These are phyloP conservation scores for Linnemannia elongata DNA, from an alignment of 192 early-diverging fungal genomes.

Conservation along the genomic window DNA sequence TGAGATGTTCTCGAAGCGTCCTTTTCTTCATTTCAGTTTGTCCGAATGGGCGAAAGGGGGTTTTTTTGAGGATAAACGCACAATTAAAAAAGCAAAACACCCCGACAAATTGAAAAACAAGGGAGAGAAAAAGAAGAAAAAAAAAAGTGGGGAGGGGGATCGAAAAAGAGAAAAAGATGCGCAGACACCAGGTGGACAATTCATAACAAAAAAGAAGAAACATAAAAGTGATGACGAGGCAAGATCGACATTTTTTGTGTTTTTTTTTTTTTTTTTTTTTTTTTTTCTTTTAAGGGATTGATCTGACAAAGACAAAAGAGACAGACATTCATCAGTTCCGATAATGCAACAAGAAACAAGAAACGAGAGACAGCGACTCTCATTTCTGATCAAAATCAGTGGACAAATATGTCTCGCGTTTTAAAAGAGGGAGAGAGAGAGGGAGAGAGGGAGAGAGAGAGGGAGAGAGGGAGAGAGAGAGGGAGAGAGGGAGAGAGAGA, in stretches of 20 bases:
- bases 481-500: no score
- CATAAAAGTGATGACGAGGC: neutral
- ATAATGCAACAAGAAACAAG: neutral
- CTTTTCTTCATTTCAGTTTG: neutral
- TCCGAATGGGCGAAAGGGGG: neutral
- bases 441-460: no score
- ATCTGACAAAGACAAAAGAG: neutral
- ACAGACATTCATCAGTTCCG: neutral
- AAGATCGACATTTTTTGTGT: neutral
- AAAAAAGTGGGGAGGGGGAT: neutral
- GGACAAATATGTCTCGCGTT: no score
- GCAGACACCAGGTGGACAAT: conserved; percentile 5
- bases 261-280: no score
- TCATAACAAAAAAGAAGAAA: neutral
- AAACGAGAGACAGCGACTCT: no score
- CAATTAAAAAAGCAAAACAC: neutral
- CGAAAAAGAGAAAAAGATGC: neutral
- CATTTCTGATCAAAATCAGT: no score
- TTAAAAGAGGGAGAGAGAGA: no score
- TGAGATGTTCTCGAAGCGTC: neutral
- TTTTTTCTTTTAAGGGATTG: neutral
- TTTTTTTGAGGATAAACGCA: no score
- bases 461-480: no score
- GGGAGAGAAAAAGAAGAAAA: neutral
- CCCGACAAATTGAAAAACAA: neutral